These are phyloP conservation scores for Psilocybe tampanensis DNA, from an alignment of 768 basidiomycete genomes.

Conservation along the genomic window DNA sequence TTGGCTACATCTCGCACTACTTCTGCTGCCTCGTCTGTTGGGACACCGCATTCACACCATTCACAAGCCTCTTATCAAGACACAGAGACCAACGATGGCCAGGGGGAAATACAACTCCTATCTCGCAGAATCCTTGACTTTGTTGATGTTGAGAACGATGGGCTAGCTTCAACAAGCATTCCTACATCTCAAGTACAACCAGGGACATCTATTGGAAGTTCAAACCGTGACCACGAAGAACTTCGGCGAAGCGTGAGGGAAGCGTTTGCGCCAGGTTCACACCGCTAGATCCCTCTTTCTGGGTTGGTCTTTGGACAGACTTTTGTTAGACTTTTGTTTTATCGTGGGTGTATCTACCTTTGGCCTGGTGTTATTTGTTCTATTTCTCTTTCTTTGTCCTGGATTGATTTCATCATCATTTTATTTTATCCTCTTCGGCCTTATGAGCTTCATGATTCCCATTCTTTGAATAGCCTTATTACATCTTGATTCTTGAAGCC, in stretches of 20 bases:
- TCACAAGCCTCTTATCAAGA: slow-evolving; percentile 79
- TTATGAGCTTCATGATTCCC: not conserved
- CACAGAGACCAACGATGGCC: slow-evolving; percentile 85
- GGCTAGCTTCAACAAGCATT: slow-evolving; percentile 58
- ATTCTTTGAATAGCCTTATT: not conserved
- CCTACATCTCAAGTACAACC: slow-evolving; percentile 69
- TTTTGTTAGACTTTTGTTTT: slow-evolving; percentile 12
- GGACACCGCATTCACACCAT: slow-evolving; percentile 71
- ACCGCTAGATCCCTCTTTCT: slow-evolving; percentile 39
- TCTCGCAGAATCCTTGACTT: slow-evolving; percentile 86
- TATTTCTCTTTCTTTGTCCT: slow-evolving; percentile 1
- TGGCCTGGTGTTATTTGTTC: slow-evolving; percentile 15
- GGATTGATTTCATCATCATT: not conserved
- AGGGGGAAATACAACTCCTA: slow-evolving; percentile 88
- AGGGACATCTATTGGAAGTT: slow-evolving; percentile 68
- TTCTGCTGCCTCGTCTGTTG: slow-evolving; percentile 72
- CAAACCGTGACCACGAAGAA: slow-evolving; percentile 75
- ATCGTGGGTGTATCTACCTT: slow-evolving; percentile 14
- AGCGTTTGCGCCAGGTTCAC: slow-evolving; percentile 71
- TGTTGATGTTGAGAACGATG: slow-evolving; percentile 74
- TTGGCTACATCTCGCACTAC: slow-evolving; percentile 74
- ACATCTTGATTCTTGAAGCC: too few relatives aligned
- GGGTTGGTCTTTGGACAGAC: slow-evolving; percentile 20
- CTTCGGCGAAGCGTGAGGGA: slow-evolving; percentile 81
- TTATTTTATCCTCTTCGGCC: slow-evolving; percentile 1